A percentile compares a stretch with the other conserved stretches of the same genome.
phyloP scores from a whole-genome alignment of 1,284 basidiomycete genomes.

The Malassezia sp. region DNA sequence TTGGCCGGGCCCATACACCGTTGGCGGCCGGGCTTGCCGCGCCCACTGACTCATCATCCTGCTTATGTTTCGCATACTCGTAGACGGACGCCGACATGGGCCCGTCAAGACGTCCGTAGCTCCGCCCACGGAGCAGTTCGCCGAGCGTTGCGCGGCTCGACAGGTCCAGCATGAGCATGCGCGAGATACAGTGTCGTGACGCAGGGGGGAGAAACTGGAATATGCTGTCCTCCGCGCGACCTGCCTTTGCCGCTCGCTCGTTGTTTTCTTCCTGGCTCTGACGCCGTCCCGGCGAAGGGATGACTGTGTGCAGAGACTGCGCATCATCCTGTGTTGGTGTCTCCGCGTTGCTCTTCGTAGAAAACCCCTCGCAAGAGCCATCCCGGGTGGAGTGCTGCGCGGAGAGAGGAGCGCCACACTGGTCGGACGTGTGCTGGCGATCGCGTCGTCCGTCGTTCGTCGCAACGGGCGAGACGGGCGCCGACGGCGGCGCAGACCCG shows the following conservation, averaged over 20 bases:
- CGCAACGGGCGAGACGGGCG: slow-evolving; percentile 4
- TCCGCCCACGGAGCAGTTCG: slow-evolving; percentile 69
- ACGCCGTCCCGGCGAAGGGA: too few relatives aligned
- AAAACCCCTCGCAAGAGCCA: too few relatives aligned
- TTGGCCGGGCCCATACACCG: slow-evolving; percentile 3
- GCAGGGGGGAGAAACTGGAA: slow-evolving; percentile 93
- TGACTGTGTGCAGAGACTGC: too few relatives aligned
- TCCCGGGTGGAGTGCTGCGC: too few relatives aligned
- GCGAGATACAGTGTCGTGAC: slow-evolving; percentile 61
- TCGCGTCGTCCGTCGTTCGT: not conserved
- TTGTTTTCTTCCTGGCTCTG: too few relatives aligned
- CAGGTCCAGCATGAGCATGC: slow-evolving; percentile 89
- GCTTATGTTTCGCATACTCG: slow-evolving; percentile 14
- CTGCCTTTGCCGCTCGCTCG: too few relatives aligned
- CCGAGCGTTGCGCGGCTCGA: slow-evolving; percentile 78
- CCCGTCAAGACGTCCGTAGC: slow-evolving; percentile 34
- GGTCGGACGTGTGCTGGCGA: too few relatives aligned
- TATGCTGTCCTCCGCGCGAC: slow-evolving; percentile 77
- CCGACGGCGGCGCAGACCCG: not conserved
- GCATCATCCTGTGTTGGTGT: too few relatives aligned
- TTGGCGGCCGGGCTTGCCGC: slow-evolving; percentile 27
- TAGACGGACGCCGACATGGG: slow-evolving; percentile 26
- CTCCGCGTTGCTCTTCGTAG: too few relatives aligned
- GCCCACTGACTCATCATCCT: not conserved
- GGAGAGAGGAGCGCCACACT: too few relatives aligned